Evolutionary conservation across 2,329 filamentous ascomycete genomes (phyloP).

Genomic region (Alternaria sp.): DNA sequence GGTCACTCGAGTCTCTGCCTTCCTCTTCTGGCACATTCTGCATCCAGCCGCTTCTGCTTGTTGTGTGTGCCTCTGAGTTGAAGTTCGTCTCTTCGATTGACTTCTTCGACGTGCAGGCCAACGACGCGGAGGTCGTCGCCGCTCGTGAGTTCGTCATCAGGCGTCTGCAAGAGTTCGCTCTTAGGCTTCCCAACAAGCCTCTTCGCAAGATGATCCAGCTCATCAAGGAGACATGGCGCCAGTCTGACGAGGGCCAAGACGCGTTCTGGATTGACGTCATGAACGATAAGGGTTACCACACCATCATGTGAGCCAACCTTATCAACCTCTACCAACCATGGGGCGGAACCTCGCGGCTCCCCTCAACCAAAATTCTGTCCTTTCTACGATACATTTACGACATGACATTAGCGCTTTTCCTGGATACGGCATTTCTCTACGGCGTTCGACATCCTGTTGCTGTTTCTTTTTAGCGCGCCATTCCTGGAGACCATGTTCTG

Average conservation of each 20-base stretch:
- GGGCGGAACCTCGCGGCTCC: not conserved
- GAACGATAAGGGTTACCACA: constrained; percentile 64
- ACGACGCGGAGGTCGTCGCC: constrained; percentile 53
- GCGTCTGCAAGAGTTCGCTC: constrained; percentile 53
- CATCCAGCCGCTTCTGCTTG: constrained; percentile 60
- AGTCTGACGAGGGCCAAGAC: constrained; percentile 58
- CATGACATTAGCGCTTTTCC: not conserved
- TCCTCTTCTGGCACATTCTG: constrained; percentile 61
- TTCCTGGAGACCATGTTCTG: constrained; percentile 16
- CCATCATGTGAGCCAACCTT: constrained; percentile 56
- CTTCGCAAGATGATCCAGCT: constrained; percentile 58
- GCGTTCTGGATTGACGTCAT: constrained; percentile 64
- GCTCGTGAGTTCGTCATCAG: constrained; percentile 58
- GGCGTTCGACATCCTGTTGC: constrained; percentile 10
- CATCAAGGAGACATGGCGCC: constrained; percentile 60
- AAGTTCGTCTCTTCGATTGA: constrained; percentile 51
- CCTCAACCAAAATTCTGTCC: constrained; percentile 1
- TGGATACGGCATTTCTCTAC: constrained; percentile 4
- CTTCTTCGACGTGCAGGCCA: constrained; percentile 48
- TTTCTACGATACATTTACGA: constrained; percentile 7
- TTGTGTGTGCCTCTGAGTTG: constrained; percentile 59
- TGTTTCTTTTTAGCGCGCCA: constrained; percentile 11
- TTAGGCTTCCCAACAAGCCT: constrained; percentile 60
- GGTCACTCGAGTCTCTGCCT: constrained; percentile 57
- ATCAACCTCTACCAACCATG: not conserved